Conservation (phyloP, 1,284 basidiomycete species). For the Heterobasidion occidentale region DNA sequence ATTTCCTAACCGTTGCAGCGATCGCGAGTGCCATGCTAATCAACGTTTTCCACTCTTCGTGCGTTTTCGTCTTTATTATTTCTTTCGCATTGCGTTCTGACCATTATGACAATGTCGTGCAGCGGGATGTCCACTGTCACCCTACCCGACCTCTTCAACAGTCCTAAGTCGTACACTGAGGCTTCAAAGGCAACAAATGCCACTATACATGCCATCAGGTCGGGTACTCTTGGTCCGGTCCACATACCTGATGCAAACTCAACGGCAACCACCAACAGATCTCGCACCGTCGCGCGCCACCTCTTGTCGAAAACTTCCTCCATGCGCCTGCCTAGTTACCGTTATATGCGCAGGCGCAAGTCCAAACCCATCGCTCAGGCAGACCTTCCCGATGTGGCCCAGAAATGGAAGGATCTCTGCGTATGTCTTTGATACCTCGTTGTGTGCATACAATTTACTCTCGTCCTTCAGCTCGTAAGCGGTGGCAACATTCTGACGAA, state of each 20-base stretch:
- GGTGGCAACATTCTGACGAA: slow-evolving; percentile 30
- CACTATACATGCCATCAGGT: too few relatives aligned
- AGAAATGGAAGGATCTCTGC: slow-evolving; percentile 22
- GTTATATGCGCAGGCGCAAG: background rate
- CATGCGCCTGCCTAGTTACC: too few relatives aligned
- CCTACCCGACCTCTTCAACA: background rate
- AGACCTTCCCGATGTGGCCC: slow-evolving; percentile 19
- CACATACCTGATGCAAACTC: too few relatives aligned
- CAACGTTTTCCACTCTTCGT: slow-evolving; percentile 1
- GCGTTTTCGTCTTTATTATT: background rate
- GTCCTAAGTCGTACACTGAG: background rate
- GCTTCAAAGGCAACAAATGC: background rate
- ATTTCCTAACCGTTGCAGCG: slow-evolving; percentile 4
- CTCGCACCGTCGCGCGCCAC: too few relatives aligned
- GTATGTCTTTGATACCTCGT: background rate
- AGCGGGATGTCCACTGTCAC: background rate
- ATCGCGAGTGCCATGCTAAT: slow-evolving; percentile 4
- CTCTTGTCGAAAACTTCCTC: too few relatives aligned
- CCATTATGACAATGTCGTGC: background rate
- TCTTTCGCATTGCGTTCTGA: background rate
- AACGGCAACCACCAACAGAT: too few relatives aligned
- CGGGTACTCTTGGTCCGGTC: too few relatives aligned
- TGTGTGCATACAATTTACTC: background rate
- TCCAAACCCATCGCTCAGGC: slow-evolving; percentile 17
- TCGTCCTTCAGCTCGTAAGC: slow-evolving; percentile 15